These are phyloP conservation scores for Lignosus rhinocerotis DNA, from an alignment of 1,284 basidiomycete species.

Conservation along the genomic window DNA sequence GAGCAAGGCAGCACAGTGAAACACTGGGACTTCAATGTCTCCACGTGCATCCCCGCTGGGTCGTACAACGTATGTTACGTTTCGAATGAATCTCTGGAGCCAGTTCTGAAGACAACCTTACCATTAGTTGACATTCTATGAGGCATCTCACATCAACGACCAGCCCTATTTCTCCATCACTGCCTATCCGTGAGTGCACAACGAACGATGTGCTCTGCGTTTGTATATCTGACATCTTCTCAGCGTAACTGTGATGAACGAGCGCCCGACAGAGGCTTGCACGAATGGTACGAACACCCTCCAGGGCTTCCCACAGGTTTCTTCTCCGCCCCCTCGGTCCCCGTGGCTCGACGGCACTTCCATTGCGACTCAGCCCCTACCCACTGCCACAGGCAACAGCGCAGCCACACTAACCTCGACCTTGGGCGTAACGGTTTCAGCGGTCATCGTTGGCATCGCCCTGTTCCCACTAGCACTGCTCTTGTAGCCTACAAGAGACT, in stretches of 20 bases:
- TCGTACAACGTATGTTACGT: conserved; percentile 44
- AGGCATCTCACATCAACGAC: conserved; percentile 42
- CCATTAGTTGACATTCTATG: conserved; percentile 50
- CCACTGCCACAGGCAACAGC: conserved; percentile 20
- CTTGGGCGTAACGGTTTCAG: neutral
- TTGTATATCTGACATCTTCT: neutral
- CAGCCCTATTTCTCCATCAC: conserved; percentile 46
- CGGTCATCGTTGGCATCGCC: neutral
- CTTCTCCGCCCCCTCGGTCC: conserved; percentile 28
- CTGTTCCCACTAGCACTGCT: neutral
- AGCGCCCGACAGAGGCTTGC: conserved; percentile 34
- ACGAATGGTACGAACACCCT: conserved; percentile 37
- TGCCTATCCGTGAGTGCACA: conserved; percentile 35
- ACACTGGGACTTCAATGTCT: conserved; percentile 46
- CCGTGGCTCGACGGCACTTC: conserved; percentile 30
- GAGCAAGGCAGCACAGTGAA: conserved; percentile 49
- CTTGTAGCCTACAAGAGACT: neutral
- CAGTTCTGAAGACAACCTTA: neutral
- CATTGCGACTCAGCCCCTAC: conserved; percentile 24
- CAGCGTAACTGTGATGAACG: conserved; percentile 42
- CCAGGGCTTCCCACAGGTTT: conserved; percentile 39
- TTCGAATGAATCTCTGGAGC: conserved; percentile 6
- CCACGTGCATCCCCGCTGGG: conserved; percentile 44
- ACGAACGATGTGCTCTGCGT: neutral
- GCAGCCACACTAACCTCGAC: neutral